Evolutionary conservation across 129 eudicot species (phyloP).

Genomic region (Lonicera japonica): DNA sequence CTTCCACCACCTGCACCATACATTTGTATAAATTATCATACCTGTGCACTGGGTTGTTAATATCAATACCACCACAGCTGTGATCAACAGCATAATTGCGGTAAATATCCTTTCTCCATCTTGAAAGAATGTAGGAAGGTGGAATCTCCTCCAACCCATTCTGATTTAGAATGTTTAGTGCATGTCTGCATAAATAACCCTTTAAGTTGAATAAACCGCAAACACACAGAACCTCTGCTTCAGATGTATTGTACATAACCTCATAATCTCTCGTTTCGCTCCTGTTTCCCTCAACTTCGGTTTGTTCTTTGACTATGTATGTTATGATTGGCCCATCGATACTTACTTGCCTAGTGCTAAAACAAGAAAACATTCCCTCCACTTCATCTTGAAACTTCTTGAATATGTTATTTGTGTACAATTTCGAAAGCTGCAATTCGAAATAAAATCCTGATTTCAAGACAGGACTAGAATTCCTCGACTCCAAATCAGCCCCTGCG

Average conservation of each 20-base stretch:
- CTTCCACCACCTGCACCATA: constrained; percentile 25
- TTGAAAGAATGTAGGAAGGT: constrained; percentile 29
- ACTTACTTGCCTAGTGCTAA: constrained; percentile 19
- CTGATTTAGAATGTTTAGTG: constrained; percentile 22
- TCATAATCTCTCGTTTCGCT: constrained; percentile 24
- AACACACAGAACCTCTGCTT: constrained; percentile 21
- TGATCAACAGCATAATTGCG: constrained; percentile 18
- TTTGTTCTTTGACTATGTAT: constrained; percentile 27
- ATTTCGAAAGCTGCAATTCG: constrained; percentile 37
- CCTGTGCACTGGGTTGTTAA: constrained; percentile 29
- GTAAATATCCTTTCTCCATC: constrained; percentile 36
- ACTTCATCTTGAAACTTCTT: constrained; percentile 25
- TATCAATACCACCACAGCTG: constrained; percentile 21
- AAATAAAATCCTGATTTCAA: constrained; percentile 22
- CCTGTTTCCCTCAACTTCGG: constrained; percentile 22
- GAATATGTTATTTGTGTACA: constrained; percentile 29
- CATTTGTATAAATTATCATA: constrained; percentile 31
- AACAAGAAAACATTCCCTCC: constrained; percentile 27
- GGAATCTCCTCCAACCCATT: constrained; percentile 35
- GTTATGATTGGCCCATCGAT: constrained; percentile 20
- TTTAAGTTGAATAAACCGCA: constrained; percentile 35
- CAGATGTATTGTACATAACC: constrained; percentile 27
- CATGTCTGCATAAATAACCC: constrained; percentile 37
- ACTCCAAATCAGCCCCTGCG: constrained; percentile 24
- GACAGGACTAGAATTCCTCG: constrained; percentile 13